A percentile compares a stretch with the other conserved stretches of the same genome.
These are phyloP conservation scores for Claviceps sp. DNA, from an alignment of 2,329 filamentous ascomycete genomes.

Conservation along the genomic window DNA sequence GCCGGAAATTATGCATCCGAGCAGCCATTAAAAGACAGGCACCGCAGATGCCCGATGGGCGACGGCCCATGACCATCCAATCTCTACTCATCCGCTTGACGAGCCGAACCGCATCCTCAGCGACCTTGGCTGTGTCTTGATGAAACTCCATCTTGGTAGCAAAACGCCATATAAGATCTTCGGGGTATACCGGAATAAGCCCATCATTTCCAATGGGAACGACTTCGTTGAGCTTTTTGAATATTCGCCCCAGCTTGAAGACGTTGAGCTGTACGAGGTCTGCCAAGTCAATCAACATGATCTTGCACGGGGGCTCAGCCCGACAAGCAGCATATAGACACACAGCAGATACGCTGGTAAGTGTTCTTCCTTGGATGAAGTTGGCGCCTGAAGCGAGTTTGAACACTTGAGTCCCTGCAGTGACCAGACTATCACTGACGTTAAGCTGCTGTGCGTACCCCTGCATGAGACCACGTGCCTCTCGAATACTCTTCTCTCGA, in stretches of 20 bases:
- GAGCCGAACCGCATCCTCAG: slow-evolving; percentile 74
- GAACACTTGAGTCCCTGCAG: slow-evolving; percentile 58
- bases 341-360: slow-evolving; percentile 76
- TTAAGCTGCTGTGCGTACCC: slow-evolving; percentile 47
- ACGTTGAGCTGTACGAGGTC: slow-evolving; percentile 77
- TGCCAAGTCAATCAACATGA: slow-evolving; percentile 92
- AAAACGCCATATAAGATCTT: slow-evolving; percentile 85
- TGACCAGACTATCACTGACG: slow-evolving; percentile 48
- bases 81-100: slow-evolving; percentile 89
- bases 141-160: slow-evolving; percentile 87
- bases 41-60: slow-evolving; percentile 86
- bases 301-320: slow-evolving; percentile 60
- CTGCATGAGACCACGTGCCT: slow-evolving; percentile 44
- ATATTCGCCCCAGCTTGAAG: slow-evolving; percentile 79
- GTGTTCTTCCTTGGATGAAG: slow-evolving; percentile 75
- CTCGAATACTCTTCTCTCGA: slow-evolving; percentile 45
- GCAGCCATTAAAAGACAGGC: slow-evolving; percentile 90
- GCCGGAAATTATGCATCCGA: slow-evolving; percentile 94
- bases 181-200: slow-evolving; percentile 60
- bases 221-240: slow-evolving; percentile 66
- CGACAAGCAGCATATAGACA: slow-evolving; percentile 84
- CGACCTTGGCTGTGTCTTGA: slow-evolving; percentile 66
- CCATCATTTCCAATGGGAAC: slow-evolving; percentile 55
- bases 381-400: slow-evolving; percentile 61
- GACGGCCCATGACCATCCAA: slow-evolving; percentile 92